Evolutionary conservation across 2,329 filamentous ascomycete species (phyloP).

Genomic region (Fonsecaea pedrosoi): DNA sequence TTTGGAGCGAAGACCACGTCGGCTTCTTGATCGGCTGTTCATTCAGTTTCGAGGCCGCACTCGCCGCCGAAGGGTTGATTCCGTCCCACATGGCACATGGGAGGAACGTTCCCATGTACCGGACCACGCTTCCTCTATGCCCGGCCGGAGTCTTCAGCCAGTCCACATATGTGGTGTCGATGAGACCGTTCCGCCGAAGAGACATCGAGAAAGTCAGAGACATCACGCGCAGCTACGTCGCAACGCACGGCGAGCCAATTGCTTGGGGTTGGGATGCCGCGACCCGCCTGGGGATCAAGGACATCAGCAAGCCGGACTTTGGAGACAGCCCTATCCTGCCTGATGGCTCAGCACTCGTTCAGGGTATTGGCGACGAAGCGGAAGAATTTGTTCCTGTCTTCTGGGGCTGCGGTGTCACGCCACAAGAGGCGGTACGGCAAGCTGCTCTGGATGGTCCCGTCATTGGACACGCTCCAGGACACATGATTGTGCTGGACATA

Average conservation of each 20-base stretch:
- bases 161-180: slow-evolving; percentile 66
- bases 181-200: slow-evolving; percentile 62
- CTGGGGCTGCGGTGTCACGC: slow-evolving; percentile 71
- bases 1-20: slow-evolving; percentile 66
- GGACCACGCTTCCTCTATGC: slow-evolving; percentile 62
- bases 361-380: slow-evolving; percentile 42
- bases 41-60: slow-evolving; percentile 67
- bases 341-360: slow-evolving; percentile 45
- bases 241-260: slow-evolving; percentile 69
- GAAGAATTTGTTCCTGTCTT: slow-evolving; percentile 61
- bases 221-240: slow-evolving; percentile 62
- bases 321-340: slow-evolving; percentile 56
- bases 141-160: slow-evolving; percentile 65
- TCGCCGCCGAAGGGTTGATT: slow-evolving; percentile 57
- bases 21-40: slow-evolving; percentile 70
- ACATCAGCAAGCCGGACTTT: slow-evolving; percentile 63
- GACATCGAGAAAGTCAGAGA: slow-evolving; percentile 61
- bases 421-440: slow-evolving; percentile 68
- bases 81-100: slow-evolving; percentile 58
- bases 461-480: slow-evolving; percentile 67
- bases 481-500: slow-evolving; percentile 67
- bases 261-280: slow-evolving; percentile 69
- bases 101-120: slow-evolving; percentile 68
- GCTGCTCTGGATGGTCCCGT: slow-evolving; percentile 62
- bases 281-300: slow-evolving; percentile 59